Base-by-base conservation (phyloP, 768 basidiomycete species). In the Calocybe cyanea region DNA sequence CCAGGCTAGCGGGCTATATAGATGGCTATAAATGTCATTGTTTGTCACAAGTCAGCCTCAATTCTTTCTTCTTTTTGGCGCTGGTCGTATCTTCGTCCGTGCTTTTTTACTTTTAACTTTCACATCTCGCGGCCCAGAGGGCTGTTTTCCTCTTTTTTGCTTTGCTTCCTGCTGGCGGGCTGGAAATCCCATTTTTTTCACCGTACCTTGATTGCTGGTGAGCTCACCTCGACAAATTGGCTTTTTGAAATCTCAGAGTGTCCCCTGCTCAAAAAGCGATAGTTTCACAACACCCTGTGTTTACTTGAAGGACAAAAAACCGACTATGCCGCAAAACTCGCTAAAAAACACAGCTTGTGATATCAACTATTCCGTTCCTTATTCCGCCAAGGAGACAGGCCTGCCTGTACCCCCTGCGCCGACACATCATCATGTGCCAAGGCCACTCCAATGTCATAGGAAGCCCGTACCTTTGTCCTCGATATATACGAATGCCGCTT, bases 341-440 rank as follows among this genome's bases (percentile, higher is more conserved):
- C 8, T 8, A n/a, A n/a, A n/a, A 32, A 8, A 32, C 31, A 8
- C 31, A n/a, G 8, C n/a, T 32, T n/a, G n/a, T n/a, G n/a, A n/a
- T n/a, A n/a, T n/a, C n/a, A n/a, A n/a, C n/a, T n/a, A n/a, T n/a
- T n/a, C n/a, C n/a, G n/a, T n/a, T n/a, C n/a, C n/a, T 6, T 28
- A 28, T 28, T 28, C 25, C 5, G 5, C 5, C 25, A 28, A 32
- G 7, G 34, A 35, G 7, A 18, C 34, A 35, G 34, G 7, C 34
- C 38, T 49, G 14, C 45, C 47, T 44, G 40, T 42, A 25, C 55
- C 61, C 20, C 20, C 53, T 14, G 54, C 55, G 54, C 51, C 58
- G 11, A 32, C 37, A 23, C 49, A 55, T 43, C 18, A 44, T 1
- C 41, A 35, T 21, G 43, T 38, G 14, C 34, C 20, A 17, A 51